Conservation (phyloP, 441 rosid genomes). For the Croton laevigatus region DNA sequence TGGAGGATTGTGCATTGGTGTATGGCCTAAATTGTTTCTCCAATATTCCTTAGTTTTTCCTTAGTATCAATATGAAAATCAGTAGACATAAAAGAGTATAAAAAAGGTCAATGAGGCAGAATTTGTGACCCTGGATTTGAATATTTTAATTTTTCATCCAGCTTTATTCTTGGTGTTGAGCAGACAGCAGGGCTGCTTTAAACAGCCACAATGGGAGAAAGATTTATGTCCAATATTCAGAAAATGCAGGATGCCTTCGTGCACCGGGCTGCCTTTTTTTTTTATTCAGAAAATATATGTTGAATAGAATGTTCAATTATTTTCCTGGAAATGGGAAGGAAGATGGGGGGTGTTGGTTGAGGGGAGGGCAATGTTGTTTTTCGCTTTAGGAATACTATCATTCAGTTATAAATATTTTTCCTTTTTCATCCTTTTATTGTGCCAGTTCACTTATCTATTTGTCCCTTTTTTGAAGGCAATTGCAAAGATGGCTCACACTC, state of each 20-base stretch:
- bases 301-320: neutral
- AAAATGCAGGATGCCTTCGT: too few species aligned
- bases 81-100: neutral
- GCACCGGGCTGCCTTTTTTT: too few species aligned
- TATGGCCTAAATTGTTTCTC: too few species aligned
- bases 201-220: neutral
- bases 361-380: neutral
- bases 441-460: neutral
- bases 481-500: conserved; percentile 75
- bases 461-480: conserved; percentile 49
- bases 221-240: neutral
- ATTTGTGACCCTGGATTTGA: neutral
- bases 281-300: neutral
- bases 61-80: too few species aligned
- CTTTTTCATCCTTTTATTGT: neutral
- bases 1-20: too few species aligned
- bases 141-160: neutral
- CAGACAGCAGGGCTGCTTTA: neutral
- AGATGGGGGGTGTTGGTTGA: too few species aligned
- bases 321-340: neutral
- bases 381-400: neutral
- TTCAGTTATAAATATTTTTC: neutral
- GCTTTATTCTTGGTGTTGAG: neutral
- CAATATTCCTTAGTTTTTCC: too few species aligned
- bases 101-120: neutral